A percentile compares a stretch with the other conserved stretches of the same genome.
These are phyloP conservation scores for Podila horticola DNA, from an alignment of 192 early-diverging fungal species.

Conservation along the genomic window DNA sequence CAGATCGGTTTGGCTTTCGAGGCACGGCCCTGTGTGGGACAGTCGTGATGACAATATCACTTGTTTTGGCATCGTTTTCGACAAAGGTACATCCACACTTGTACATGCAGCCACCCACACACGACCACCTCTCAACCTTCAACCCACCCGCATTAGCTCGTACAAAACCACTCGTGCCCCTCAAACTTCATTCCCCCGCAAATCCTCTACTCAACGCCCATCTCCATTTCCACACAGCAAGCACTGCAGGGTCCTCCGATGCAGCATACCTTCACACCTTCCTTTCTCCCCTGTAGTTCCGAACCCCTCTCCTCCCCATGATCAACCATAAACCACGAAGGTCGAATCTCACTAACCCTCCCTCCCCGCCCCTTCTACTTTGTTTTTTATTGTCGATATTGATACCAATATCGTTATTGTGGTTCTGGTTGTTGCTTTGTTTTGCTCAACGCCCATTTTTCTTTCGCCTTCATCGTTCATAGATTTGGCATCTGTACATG, in stretches of 20 bases:
- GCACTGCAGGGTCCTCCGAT: too few relatives aligned
- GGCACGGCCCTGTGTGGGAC: conserved; percentile 58
- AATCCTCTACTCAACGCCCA: background rate
- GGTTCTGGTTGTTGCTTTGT: background rate
- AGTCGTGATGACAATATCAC: conserved; percentile 44
- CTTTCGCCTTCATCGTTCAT: background rate
- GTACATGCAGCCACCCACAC: background rate
- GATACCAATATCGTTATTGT: too few relatives aligned
- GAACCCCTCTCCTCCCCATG: too few relatives aligned
- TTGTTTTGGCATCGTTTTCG: conserved; percentile 59
- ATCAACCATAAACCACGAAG: too few relatives aligned
- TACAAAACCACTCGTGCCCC: too few relatives aligned
- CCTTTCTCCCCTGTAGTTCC: too few relatives aligned
- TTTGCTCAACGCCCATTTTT: conserved; percentile 2
- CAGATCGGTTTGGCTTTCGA: conserved; percentile 61
- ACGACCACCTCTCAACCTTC: background rate
- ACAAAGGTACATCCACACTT: conserved; percentile 25
- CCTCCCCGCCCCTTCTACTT: too few relatives aligned
- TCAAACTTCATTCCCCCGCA: background rate
- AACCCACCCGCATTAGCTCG: background rate
- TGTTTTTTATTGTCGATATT: too few relatives aligned
- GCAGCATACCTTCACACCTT: too few relatives aligned
- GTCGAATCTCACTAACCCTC: too few relatives aligned
- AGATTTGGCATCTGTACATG: conserved; percentile 71
- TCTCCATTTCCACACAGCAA: background rate